Percentiles rank a stretch among this genome's conserved stretches.
Conservation (phyloP, 225 moss, liverwort and hornwort species). For the Physcomitrium patens region DNA sequence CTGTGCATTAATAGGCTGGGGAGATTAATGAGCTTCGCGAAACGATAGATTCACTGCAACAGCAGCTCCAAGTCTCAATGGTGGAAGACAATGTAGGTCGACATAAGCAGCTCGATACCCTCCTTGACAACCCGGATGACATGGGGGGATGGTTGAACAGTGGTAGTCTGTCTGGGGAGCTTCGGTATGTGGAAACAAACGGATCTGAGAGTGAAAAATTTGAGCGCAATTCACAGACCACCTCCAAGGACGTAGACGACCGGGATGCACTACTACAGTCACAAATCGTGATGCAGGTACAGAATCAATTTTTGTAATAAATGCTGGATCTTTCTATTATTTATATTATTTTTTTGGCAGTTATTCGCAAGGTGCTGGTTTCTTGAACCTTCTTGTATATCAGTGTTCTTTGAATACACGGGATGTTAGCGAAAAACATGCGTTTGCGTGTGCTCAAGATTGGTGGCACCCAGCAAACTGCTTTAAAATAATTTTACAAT, state of each 20-base stretch:
- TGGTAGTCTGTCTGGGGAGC: conserved; percentile 85
- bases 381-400: conserved; percentile 1
- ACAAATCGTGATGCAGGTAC: conserved; percentile 83
- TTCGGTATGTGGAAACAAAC: conserved; percentile 77
- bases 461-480: conserved; percentile 2
- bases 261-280: conserved; percentile 60
- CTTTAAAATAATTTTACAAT: not conserved
- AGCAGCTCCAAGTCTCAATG: conserved; percentile 70
- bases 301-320: conserved; percentile 8
- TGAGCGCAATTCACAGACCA: conserved; percentile 63
- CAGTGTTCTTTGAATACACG: not conserved
- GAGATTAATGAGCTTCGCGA: conserved; percentile 88
- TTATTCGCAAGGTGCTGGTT: conserved; percentile 6
- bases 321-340: conserved; percentile 23
- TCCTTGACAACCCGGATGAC: conserved; percentile 85
- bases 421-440: no score
- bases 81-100: conserved; percentile 68
- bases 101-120: conserved; percentile 61
- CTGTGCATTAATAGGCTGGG: conserved; percentile 58
- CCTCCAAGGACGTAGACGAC: conserved; percentile 77
- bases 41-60: conserved; percentile 68
- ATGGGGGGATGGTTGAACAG: conserved; percentile 85
- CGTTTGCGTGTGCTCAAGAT: not conserved
- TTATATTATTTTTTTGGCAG: conserved; percentile 11
- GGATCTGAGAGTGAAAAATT: conserved; percentile 77